Percentiles rank a stretch among this genome's conserved stretches.
Conservation (phyloP, 116 monocot species). For the Phalaenopsis hybrid region DNA sequence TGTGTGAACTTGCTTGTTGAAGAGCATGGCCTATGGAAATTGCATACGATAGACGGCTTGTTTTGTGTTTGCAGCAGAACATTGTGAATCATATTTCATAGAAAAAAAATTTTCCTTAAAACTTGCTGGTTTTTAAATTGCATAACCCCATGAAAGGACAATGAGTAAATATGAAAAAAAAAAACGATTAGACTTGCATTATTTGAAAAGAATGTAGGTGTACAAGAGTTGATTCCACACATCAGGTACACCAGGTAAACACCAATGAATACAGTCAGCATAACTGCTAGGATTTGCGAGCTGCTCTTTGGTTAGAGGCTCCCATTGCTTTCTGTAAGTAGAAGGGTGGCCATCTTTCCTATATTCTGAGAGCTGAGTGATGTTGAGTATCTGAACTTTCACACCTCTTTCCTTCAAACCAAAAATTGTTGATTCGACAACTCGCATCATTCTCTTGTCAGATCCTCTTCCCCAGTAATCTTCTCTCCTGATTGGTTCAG, state of each 20-base stretch:
- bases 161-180: background rate
- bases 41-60: background rate
- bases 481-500: slow-evolving; percentile 40
- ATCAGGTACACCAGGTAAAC: slow-evolving; percentile 69
- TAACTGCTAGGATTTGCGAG: slow-evolving; percentile 51
- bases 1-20: no score
- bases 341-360: slow-evolving; percentile 86
- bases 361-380: slow-evolving; percentile 80
- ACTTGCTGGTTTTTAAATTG: background rate
- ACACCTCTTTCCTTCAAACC: slow-evolving; percentile 38
- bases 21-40: no score
- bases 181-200: background rate
- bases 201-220: slow-evolving; percentile 29
- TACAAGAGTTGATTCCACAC: slow-evolving; percentile 68
- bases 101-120: background rate
- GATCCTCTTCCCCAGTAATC: slow-evolving; percentile 44
- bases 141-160: no score
- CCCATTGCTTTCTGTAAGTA: slow-evolving; percentile 72
- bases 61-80: background rate
- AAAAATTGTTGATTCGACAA: slow-evolving; percentile 28
- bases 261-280: slow-evolving; percentile 81
- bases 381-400: slow-evolving; percentile 44
- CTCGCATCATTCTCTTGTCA: slow-evolving; percentile 33
- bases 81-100: background rate
- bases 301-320: slow-evolving; percentile 51